Evolutionary conservation across 2,329 filamentous ascomycete genomes (phyloP).

Genomic region (Fusarium nygamai): DNA sequence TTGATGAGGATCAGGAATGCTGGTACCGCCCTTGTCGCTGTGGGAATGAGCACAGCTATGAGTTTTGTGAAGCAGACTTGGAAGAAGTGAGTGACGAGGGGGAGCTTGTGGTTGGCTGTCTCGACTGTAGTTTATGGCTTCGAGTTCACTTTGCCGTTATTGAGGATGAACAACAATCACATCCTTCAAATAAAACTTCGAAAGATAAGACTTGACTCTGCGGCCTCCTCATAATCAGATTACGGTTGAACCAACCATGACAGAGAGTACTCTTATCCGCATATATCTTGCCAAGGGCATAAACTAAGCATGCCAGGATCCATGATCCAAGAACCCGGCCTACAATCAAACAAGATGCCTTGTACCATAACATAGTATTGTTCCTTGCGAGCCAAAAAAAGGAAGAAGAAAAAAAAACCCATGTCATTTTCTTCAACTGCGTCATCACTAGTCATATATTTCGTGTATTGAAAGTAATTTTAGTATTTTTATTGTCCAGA

Average conservation of each 20-base stretch:
- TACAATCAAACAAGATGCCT: not conserved
- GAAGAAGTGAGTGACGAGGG: constrained; percentile 67
- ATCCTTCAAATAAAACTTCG: constrained; percentile 7
- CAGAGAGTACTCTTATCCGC: not conserved
- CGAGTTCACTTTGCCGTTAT: constrained; percentile 71
- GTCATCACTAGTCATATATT: constrained; percentile 32
- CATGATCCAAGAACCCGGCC: not conserved
- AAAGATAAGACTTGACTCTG: constrained; percentile 39
- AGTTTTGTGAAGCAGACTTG: constrained; percentile 67
- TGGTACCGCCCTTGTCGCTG: constrained; percentile 72
- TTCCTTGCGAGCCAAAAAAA: not conserved
- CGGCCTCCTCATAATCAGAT: not conserved
- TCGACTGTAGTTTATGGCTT: constrained; percentile 74
- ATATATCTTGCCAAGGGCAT: not conserved
- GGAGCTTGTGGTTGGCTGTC: constrained; percentile 71
- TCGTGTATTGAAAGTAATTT: constrained; percentile 55
- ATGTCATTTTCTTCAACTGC: not conserved
- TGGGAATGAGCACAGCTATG: constrained; percentile 69
- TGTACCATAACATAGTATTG: not conserved
- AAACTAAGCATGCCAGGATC: not conserved
- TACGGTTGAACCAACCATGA: not conserved
- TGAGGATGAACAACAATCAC: constrained; percentile 38
- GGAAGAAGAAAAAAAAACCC: not conserved
- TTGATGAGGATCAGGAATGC: constrained; percentile 56
- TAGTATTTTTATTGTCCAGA: constrained; percentile 66